Conservation (phyloP, 805 yeast species). For the Saccharomycopsis olivae region DNA sequence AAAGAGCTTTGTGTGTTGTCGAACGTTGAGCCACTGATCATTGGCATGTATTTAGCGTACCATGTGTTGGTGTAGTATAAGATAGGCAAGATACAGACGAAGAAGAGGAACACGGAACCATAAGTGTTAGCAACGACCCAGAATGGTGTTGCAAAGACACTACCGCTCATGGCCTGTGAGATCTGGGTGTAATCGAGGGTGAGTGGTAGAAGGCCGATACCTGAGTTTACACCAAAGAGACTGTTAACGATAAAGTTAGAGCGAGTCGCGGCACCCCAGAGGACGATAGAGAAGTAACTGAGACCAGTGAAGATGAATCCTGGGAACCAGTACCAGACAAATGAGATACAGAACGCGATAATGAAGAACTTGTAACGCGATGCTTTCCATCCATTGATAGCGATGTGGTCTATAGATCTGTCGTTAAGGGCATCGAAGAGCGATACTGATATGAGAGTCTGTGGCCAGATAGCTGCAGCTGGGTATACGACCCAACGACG, state of each 20-base stretch:
- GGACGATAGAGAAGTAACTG: constrained; percentile 42
- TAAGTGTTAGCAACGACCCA: constrained; percentile 39
- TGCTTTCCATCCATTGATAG: constrained; percentile 48
- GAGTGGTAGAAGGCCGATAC: constrained; percentile 44
- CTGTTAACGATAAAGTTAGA: constrained; percentile 49
- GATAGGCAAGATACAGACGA: constrained; percentile 35
- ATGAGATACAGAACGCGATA: constrained; percentile 28
- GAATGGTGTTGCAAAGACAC: constrained; percentile 56
- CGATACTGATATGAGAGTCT: constrained; percentile 47
- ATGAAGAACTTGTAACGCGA: constrained; percentile 40
- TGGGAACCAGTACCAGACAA: constrained; percentile 51
- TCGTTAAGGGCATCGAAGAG: constrained; percentile 42
- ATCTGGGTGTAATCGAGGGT: constrained; percentile 52
- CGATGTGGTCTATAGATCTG: constrained; percentile 26
- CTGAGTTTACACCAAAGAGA: constrained; percentile 49
- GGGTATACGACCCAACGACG: constrained; percentile 53
- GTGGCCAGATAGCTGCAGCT: constrained; percentile 63
- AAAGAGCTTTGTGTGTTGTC: constrained; percentile 18
- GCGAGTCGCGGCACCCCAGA: constrained; percentile 23
- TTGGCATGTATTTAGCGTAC: constrained; percentile 23
- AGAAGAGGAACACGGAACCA: constrained; percentile 33
- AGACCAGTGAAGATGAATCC: constrained; percentile 48
- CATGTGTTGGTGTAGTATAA: constrained; percentile 23
- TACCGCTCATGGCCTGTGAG: constrained; percentile 37
- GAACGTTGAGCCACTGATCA: constrained; percentile 19